Evolutionary conservation across 306 rosid species (phyloP).

Genomic region (Rosa lucieae): DNA sequence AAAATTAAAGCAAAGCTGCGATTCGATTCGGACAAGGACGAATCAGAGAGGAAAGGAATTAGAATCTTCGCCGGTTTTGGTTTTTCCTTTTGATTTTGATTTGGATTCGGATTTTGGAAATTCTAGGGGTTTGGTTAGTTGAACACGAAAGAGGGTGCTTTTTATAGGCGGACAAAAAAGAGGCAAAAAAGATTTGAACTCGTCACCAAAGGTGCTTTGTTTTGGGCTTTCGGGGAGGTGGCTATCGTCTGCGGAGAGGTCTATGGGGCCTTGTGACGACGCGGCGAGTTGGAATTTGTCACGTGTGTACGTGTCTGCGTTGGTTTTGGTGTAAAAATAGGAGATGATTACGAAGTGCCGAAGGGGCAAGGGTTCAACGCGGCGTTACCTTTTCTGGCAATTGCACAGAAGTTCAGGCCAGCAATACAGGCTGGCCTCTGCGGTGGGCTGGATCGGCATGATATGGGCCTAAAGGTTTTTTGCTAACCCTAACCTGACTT

Average conservation of each 20-base stretch:
- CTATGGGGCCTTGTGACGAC: not conserved
- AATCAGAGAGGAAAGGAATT: slow-evolving; percentile 8
- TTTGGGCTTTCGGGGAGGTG: not conserved
- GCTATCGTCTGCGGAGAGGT: not conserved
- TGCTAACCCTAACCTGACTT: too few species aligned
- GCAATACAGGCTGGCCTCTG: too few species aligned
- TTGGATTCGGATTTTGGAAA: not conserved
- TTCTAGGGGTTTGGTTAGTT: not conserved
- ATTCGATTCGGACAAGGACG: not conserved
- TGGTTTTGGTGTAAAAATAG: not conserved
- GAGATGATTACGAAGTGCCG: not conserved
- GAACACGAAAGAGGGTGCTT: not conserved
- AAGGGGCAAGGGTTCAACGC: not conserved
- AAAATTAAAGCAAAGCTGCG: not conserved
- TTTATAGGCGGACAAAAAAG: not conserved
- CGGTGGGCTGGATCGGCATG: too few species aligned
- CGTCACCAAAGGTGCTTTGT: not conserved
- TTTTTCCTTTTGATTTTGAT: not conserved
- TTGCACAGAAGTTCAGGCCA: too few species aligned
- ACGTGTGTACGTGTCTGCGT: not conserved
- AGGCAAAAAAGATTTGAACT: not conserved
- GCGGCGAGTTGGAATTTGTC: not conserved
- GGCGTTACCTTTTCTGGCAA: not conserved
- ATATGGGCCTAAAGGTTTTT: too few species aligned
- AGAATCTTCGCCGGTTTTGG: not conserved